These are phyloP conservation scores for Theileria luwenshuni DNA, from an alignment of 169 alveolate genomes.

Conservation along the genomic window DNA sequence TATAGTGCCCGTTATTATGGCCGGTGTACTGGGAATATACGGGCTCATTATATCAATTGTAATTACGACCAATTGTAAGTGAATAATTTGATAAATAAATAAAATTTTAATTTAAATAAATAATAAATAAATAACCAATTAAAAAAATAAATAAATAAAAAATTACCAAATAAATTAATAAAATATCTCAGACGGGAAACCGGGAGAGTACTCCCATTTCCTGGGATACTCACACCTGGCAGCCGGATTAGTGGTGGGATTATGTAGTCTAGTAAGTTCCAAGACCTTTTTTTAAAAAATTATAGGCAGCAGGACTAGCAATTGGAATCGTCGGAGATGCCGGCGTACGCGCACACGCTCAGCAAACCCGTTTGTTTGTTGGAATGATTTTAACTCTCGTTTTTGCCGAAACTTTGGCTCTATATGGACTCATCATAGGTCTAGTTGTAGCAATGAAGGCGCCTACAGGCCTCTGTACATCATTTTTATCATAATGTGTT, in stretches of 20 bases:
- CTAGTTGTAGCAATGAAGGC: conserved; percentile 71
- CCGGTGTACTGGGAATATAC: conserved; percentile 98
- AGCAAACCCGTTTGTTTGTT: conserved; percentile 96
- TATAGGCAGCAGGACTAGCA: conserved; percentile 97
- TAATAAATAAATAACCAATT: background rate
- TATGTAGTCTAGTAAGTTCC: conserved; percentile 79
- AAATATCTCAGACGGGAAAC: conserved; percentile 66
- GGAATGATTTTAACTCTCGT: conserved; percentile 98
- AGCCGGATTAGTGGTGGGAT: conserved; percentile 94
- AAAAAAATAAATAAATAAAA: too few species aligned
- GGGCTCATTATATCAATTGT: conserved; percentile 94
- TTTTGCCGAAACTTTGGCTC: conserved; percentile 98
- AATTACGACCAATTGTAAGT: conserved; percentile 69
- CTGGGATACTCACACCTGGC: conserved; percentile 95
- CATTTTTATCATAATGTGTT: conserved; percentile 32
- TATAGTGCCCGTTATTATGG: conserved; percentile 99
- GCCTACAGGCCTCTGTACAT: conserved; percentile 61
- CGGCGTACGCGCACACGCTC: conserved; percentile 99
- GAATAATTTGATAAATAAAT: background rate
- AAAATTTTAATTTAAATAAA: background rate
- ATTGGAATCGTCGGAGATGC: conserved; percentile 99
- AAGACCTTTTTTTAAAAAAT: conserved; percentile 38
- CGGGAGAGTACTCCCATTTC: conserved; percentile 82
- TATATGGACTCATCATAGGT: conserved; percentile 90
- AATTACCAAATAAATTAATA: too few species aligned